Base-by-base conservation (phyloP, 164 flowering plant genomes). In the Vitis amurensis region DNA sequence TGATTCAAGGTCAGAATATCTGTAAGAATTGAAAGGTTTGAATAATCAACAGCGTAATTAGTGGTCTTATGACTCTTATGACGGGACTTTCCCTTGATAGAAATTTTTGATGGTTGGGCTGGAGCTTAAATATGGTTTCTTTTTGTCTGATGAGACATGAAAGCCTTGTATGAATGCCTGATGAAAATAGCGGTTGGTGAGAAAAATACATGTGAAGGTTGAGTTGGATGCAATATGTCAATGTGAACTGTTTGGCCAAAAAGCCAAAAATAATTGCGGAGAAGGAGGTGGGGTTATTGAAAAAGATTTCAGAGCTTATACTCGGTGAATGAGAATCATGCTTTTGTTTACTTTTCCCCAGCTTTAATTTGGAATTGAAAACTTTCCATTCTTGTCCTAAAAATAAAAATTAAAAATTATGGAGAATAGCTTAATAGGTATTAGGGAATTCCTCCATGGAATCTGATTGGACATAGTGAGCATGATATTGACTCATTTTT, bases 1-100 rank as follows among this genome's bases (percentile, higher is more conserved):
- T 27, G 61, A 59, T 59, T 23, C 27, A 37, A 27, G 47, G 31
- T 27, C 61, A 59, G 14, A 59, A 17, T 17, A 59, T 59, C 61
- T 59, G 12, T 27, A 4, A 5, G 44, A 10, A 27, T 59, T 9
- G 29, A 59, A 27, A n/a, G 31, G 37, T 23, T 11, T 51, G 9
- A 4, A 44, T 15, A 19, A 59, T 68, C 71, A 68, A 61, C 51
- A 15, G 14, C 61, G 9, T 70, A 61, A 62, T 53, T 56, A 53
- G 59, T 62, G 67, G 67, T 61, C 67, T 19, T 17, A 70, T 8
- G 53, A 70, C 55, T 23, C 27, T 2, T 23, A 23, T 23, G 27
- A 50, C 15, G 48, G 15, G 8, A 13, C 37, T 12, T 53, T 48
- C 16, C 11, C 10, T 47, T 8, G 50, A 61, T 12, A 3, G 19